These are phyloP conservation scores for Chaetomium globosum DNA, from an alignment of 2,329 filamentous ascomycete species.

Conservation along the genomic window DNA sequence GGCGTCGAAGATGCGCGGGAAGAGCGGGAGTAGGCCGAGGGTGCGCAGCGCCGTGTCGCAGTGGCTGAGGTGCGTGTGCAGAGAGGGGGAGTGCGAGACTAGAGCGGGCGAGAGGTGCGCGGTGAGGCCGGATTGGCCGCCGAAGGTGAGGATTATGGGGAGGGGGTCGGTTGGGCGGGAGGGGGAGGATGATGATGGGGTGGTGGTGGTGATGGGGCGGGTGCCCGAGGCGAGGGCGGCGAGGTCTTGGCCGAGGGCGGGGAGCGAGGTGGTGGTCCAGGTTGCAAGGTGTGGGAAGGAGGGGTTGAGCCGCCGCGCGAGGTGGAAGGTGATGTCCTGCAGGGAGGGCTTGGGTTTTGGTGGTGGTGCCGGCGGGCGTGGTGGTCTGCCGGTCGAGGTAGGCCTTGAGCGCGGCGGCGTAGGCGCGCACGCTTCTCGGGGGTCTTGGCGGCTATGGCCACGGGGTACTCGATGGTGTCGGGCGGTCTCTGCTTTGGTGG, in stretches of 20 bases:
- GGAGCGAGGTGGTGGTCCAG: not conserved
- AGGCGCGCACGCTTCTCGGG: not conserved
- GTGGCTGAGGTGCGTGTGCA: constrained; percentile 37
- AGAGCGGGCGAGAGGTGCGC: not conserved
- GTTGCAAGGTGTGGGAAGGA: not conserved
- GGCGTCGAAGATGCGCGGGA: constrained; percentile 41
- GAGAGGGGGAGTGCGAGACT: constrained; percentile 8
- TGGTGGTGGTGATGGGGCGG: not conserved
- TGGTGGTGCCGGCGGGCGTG: not conserved
- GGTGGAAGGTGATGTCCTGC: not conserved
- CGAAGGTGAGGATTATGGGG: not conserved
- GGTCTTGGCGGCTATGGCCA: not conserved
- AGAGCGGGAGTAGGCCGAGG: constrained; percentile 38
- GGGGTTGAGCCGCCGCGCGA: not conserved
- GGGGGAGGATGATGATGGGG: too few species aligned
- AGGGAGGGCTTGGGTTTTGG: not conserved
- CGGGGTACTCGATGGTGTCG: constrained; percentile 3
- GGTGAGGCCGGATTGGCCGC: not conserved
- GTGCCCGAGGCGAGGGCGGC: not conserved
- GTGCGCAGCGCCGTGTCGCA: constrained; percentile 28
- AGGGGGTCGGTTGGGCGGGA: not conserved
- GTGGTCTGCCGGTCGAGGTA: not conserved
- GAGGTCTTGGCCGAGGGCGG: not conserved
- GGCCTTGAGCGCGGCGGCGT: not conserved
- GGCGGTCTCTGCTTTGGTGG: not conserved